phyloP scores from a whole-genome alignment of 192 early-diverging fungal genomes.

The Coemansia asiatica region DNA sequence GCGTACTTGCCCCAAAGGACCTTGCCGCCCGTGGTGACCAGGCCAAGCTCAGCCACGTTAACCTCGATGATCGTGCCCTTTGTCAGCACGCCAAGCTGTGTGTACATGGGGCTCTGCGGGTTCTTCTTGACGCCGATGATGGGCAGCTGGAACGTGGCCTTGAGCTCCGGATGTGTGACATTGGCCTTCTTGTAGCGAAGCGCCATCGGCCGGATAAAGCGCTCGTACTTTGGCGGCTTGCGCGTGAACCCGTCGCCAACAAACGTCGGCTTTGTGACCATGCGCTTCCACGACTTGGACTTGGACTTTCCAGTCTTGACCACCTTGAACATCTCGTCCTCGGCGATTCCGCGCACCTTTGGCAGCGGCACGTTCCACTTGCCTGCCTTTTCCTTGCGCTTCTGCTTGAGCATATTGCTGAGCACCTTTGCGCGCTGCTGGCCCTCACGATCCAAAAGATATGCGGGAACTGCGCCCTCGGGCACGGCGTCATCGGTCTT shows the following conservation, averaged over 20 bases:
- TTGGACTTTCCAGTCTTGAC: slow-evolving; percentile 92
- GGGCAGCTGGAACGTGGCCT: slow-evolving; percentile 94
- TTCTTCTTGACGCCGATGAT: slow-evolving; percentile 99
- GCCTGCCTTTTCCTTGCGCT: slow-evolving; percentile 99
- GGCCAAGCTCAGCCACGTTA: slow-evolving; percentile 91
- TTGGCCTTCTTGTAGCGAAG: slow-evolving; percentile 98
- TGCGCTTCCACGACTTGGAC: slow-evolving; percentile 95
- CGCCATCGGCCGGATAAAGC: slow-evolving; percentile 97
- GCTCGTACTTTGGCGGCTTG: slow-evolving; percentile 98
- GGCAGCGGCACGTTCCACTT: slow-evolving; percentile 97
- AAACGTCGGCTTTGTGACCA: slow-evolving; percentile 99
- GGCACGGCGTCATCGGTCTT: slow-evolving; percentile 85
- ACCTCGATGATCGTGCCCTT: slow-evolving; percentile 98
- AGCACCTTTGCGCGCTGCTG: slow-evolving; percentile 95
- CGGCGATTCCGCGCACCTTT: slow-evolving; percentile 97
- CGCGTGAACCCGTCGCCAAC: slow-evolving; percentile 99
- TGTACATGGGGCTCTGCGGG: slow-evolving; percentile 92
- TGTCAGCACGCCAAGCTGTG: slow-evolving; percentile 95
- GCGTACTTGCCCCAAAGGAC: slow-evolving; percentile 98
- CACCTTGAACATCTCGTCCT: slow-evolving; percentile 99
- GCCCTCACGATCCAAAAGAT: slow-evolving; percentile 97
- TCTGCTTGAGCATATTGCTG: slow-evolving; percentile 99
- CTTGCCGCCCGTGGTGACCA: slow-evolving; percentile 96
- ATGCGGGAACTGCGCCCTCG: slow-evolving; percentile 95
- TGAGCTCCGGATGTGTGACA: slow-evolving; percentile 98